Base-by-base conservation (phyloP, 73 alveolate genomes). In the Diophrys appendiculata region DNA sequence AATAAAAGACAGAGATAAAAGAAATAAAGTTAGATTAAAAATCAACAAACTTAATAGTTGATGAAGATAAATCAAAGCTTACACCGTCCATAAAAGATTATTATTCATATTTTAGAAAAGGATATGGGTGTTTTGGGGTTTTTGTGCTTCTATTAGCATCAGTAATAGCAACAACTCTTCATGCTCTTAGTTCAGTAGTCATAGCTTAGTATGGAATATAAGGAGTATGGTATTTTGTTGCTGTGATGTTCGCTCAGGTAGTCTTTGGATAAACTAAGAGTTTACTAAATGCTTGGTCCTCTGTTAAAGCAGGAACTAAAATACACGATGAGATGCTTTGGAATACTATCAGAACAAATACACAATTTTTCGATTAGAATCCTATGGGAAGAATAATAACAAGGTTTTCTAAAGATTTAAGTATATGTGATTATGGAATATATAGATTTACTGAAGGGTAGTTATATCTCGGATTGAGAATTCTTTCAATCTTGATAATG, bases 271-370 rank as follows among this genome's bases (percentile, higher is more conserved):
- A 95, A 54, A 87, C 89, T 1, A 97, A 84, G 32, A 72, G 73
- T 52, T 94, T 98, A 0, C 80, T 86, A 78, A 83, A 95, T 0
- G 98, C 98, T 26, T 98, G 95, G 69, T 24, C 82, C 91, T 53
- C 99, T 98, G 29, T 88, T 83, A 22, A 88, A 86, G 18, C 81
- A 43, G 76, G 72, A 26, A 81, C 89, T 65, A 29, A n/a, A 27
- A 32, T 89, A 11, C 91, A 84, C 65, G 60, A 78, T 32, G 53
- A 56, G 34, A 89, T 89, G 93, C 56, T 77, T 24, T 65, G 76
- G 75, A 73, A 33, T 54, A 69, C 84, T 26, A 54, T 83, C n/a
- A 84, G 84, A 73, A 80, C 95, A 0, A 76, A 81, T 0, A 78
- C 84, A 22, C 53, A 69, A 53, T 88, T 89, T 60, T 84, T 82